Evolutionary conservation across 805 yeast species (phyloP).

Genomic region (Starmerella bombicola): DNA sequence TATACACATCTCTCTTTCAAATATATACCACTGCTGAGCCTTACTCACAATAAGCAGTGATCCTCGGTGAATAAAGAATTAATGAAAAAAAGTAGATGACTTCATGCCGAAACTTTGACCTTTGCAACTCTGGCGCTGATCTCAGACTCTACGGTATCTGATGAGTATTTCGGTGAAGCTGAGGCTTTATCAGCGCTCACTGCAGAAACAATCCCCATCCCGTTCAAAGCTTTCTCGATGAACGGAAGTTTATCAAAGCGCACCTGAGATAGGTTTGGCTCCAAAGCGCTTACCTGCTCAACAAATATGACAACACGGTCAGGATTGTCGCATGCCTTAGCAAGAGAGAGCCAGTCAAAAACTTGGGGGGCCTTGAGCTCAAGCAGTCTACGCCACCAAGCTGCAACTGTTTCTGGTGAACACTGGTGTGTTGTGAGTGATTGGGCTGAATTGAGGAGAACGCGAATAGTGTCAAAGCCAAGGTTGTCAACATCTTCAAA

Average conservation of each 20-base stretch:
- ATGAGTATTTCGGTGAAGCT: not conserved
- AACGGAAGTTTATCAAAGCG: slow-evolving; percentile 1
- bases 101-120: too few relatives aligned
- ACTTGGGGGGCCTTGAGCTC: slow-evolving; percentile 11
- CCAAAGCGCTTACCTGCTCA: slow-evolving; percentile 2
- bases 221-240: slow-evolving; percentile 1
- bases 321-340: slow-evolving; percentile 19
- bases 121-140: slow-evolving; percentile 2
- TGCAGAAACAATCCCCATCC: not conserved
- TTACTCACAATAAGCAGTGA: too few relatives aligned
- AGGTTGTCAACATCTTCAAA: slow-evolving; percentile 1
- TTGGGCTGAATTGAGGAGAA: slow-evolving; percentile 17
- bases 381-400: slow-evolving; percentile 17
- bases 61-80: too few relatives aligned
- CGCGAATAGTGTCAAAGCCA: slow-evolving; percentile 18
- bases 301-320: slow-evolving; percentile 14
- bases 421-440: slow-evolving; percentile 8
- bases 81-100: too few relatives aligned
- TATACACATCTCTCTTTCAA: too few relatives aligned
- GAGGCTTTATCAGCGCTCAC: not conserved
- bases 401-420: slow-evolving; percentile 4
- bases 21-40: too few relatives aligned
- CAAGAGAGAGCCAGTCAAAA: slow-evolving; percentile 22
- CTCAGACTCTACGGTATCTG: slow-evolving; percentile 5
- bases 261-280: not conserved